These are phyloP conservation scores for Ogataea corticis DNA, from an alignment of 805 yeast species.

Conservation along the genomic window DNA sequence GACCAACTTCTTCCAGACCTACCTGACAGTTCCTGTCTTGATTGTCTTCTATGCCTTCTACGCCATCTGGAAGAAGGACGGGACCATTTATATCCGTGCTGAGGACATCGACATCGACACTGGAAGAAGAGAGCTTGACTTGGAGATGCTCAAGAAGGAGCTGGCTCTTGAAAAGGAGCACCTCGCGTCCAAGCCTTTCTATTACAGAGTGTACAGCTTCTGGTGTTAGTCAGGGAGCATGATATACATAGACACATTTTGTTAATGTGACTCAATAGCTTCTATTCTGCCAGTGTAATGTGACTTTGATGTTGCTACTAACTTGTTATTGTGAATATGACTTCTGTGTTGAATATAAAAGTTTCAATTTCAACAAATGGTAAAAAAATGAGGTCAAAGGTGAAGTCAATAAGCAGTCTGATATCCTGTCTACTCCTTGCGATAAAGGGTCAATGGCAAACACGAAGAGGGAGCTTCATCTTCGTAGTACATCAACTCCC, in stretches of 20 bases:
- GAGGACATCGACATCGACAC: slow-evolving; percentile 54
- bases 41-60: slow-evolving; percentile 42
- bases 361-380: neutral
- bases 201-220: slow-evolving; percentile 46
- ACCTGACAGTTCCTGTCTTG: slow-evolving; percentile 59
- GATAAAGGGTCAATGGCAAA: slow-evolving; percentile 5
- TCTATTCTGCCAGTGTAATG: too few relatives aligned
- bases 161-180: slow-evolving; percentile 49
- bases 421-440: neutral
- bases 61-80: slow-evolving; percentile 36
- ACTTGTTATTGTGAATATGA: too few relatives aligned
- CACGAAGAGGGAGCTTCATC: slow-evolving; percentile 25
- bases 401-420: too few relatives aligned
- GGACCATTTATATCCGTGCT: neutral
- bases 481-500: slow-evolving; percentile 30
- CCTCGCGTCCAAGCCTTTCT: slow-evolving; percentile 42
- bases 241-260: too few relatives aligned
- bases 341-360: too few relatives aligned
- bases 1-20: slow-evolving; percentile 56
- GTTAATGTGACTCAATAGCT: too few relatives aligned
- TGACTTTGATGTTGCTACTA: too few relatives aligned
- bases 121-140: slow-evolving; percentile 56
- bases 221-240: slow-evolving; percentile 41
- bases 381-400: too few relatives aligned
- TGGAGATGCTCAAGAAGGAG: slow-evolving; percentile 51